Evolutionary conservation across 768 basidiomycete species (phyloP), one percentile per base, ranked within the genome.

Genomic region (Hydnum rufescens): DNA sequence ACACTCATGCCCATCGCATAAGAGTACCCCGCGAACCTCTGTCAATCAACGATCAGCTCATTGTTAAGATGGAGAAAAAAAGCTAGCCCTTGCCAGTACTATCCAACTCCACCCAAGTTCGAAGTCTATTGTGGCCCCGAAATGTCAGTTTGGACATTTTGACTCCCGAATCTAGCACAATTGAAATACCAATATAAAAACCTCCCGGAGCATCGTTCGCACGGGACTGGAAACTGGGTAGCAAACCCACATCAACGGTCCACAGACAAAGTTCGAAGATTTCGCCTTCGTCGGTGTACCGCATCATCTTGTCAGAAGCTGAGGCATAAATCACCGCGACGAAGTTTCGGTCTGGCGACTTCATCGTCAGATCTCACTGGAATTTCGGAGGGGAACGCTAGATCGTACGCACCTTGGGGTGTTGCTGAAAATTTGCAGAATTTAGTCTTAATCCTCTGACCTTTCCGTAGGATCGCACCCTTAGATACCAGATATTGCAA

Each of bases 401-500:
- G 36, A 39, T 39, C 13, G 22, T 22, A 39, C 36, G 13, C 22
- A 42, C 63, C 74, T 59, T 66, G 83, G 80, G 57, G 53, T 26
- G 58, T 58, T 23, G 60, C 54, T 18, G 60, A 61, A 54, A 59
- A 65, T 55, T 65, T 65, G 60, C 86, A 89, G 60, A 88, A 87
- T 61, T 80, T 82, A 34, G 82, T 84, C 57, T 71, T 78, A 54
- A 90, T 66, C 44, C 81, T 74, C 70, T 89, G 82, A n/a, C 87
- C 86, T 66, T 86, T 88, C 55, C 84, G 73, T 58, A 87, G 65
- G 59, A 88, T 86, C 23, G 84, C 83, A 51, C 86, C 85, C 66
- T 86, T 88, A 55, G 78, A 77, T 52, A 89, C 83, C 44, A 90
- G 71, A 63, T 88, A 90, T 60, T 88, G 86, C 58, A 88, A 65